Evolutionary conservation across 2,329 filamentous ascomycete species (phyloP).

Genomic region (Colletotrichum sp.): DNA sequence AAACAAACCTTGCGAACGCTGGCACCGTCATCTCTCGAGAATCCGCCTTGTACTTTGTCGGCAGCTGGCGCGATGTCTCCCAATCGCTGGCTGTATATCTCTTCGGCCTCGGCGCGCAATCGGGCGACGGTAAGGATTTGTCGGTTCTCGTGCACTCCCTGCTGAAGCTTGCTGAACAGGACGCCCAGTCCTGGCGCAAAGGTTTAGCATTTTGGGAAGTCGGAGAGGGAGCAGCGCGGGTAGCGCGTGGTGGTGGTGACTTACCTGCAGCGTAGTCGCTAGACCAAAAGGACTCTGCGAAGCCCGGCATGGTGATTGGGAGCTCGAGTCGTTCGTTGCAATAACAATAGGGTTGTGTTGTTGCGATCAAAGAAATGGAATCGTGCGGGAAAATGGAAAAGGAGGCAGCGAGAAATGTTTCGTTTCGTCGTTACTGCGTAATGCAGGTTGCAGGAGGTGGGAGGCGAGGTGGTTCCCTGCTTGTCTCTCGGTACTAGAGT

Average conservation of each 20-base stretch:
- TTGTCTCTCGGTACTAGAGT: background rate
- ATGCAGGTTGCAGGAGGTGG: conserved; percentile 6
- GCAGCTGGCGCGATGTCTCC: conserved; percentile 82
- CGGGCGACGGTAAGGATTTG: conserved; percentile 91
- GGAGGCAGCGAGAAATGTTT: conserved; percentile 13
- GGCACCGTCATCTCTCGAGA: conserved; percentile 90
- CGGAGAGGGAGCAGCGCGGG: background rate
- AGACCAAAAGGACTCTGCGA: conserved; percentile 98
- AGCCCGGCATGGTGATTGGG: conserved; percentile 73
- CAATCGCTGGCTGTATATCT: conserved; percentile 82
- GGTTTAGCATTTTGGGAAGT: background rate
- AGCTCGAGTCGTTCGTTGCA: background rate
- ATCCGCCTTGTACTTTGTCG: conserved; percentile 84
- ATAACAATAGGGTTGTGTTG: background rate
- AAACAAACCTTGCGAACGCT: conserved; percentile 77
- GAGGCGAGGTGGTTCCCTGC: background rate
- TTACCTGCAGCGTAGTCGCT: conserved; percentile 93
- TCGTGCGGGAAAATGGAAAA: background rate
- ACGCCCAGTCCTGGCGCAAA: conserved; percentile 75
- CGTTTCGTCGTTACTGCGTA: conserved; percentile 23
- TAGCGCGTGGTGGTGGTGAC: conserved; percentile 27
- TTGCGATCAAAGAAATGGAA: background rate
- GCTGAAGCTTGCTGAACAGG: conserved; percentile 94
- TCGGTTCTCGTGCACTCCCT: conserved; percentile 93
- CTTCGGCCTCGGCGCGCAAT: conserved; percentile 95